Conservation (phyloP, 73 alveolate species). For the Uronychia setigera region DNA sequence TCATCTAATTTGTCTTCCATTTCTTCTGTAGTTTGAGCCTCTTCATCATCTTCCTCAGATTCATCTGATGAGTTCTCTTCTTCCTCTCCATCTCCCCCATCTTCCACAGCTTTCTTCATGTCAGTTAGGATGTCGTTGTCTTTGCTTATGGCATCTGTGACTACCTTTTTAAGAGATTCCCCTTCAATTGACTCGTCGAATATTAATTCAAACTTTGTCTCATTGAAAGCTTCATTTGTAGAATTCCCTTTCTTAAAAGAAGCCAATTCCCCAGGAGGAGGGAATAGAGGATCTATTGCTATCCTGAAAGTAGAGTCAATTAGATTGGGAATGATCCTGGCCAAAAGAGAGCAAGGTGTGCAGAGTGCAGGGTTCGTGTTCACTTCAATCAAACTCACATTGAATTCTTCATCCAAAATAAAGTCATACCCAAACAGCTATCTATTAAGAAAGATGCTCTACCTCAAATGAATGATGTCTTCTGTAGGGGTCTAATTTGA, state of each 20-base stretch:
- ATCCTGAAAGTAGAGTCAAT: conserved; percentile 28
- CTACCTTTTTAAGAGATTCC: too few species aligned
- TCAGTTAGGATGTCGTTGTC: too few species aligned
- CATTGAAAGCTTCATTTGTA: not conserved
- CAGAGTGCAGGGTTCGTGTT: conserved; percentile 95
- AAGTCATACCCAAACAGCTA: conserved; percentile 91
- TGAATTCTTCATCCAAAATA: conserved; percentile 86
- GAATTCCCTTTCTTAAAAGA: not conserved
- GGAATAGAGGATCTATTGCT: conserved; percentile 44
- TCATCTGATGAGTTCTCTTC: too few species aligned
- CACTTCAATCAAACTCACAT: conserved; percentile 85
- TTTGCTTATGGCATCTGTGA: too few species aligned
- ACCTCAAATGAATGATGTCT: conserved; percentile 76
- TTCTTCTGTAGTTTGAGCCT: too few species aligned
- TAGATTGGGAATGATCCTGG: conserved; percentile 66
- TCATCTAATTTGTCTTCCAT: too few species aligned
- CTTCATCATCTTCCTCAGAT: not conserved
- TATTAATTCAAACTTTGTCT: not conserved
- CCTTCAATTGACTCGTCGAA: not conserved
- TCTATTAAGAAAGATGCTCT: not conserved
- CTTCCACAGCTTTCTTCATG: too few species aligned
- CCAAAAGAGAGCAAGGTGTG: conserved; percentile 81
- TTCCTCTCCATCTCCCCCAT: too few species aligned
- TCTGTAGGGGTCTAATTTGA: conserved; percentile 80
- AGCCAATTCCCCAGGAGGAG: not conserved